Base-by-base conservation (phyloP, 495 filamentous ascomycete species). In the Penicillium manginii region DNA sequence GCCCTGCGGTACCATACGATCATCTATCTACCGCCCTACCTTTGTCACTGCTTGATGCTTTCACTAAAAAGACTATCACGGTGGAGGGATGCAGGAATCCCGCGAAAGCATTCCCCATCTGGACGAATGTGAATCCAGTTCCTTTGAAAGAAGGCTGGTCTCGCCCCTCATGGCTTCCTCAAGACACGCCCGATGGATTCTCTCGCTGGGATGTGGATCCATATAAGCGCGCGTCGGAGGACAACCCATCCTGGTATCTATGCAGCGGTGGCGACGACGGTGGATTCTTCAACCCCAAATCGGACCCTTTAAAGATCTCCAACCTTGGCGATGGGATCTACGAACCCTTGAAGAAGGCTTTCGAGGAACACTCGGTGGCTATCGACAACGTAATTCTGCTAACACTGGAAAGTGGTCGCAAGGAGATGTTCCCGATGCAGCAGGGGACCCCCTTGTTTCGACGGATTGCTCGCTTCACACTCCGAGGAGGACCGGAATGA, bases 341-440 rank as follows among this genome's bases (percentile, higher is more conserved):
- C 17, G 61, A 60, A 17, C 62, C 69, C 2, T 52, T 78, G 23
- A 52, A 65, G 52, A 61, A 69, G n/a, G 72, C 66, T 4, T 73
- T 74, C 33, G 18, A 70, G 17, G 54, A 71, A 22, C 55, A 69
- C 40, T 59, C 69, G 0, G 70, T 73, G 4, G 42, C 59, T 7
- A 77, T 81, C 26, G 72, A 79, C 18, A 71, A 81, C 62, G 63
- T 81, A 4, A 66, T 80, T 11, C 40, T 81, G 8, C 50, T 81
- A 31, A 75, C 76, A 22, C 66, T 81, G 15, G 78, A 81, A 59
- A 78, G 75, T 53, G 77, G 76, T 8, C 68, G 78, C 42, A 81
- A 80, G 50, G 77, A 81, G 37, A 57, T 79, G 37, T 81, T 81
- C 57, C 78, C 78, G 3, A 63, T 76, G 50, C 70, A 77, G 51